phyloP scores from a whole-genome alignment of 805 yeast genomes.

The Kodamaea lidongshanica region DNA sequence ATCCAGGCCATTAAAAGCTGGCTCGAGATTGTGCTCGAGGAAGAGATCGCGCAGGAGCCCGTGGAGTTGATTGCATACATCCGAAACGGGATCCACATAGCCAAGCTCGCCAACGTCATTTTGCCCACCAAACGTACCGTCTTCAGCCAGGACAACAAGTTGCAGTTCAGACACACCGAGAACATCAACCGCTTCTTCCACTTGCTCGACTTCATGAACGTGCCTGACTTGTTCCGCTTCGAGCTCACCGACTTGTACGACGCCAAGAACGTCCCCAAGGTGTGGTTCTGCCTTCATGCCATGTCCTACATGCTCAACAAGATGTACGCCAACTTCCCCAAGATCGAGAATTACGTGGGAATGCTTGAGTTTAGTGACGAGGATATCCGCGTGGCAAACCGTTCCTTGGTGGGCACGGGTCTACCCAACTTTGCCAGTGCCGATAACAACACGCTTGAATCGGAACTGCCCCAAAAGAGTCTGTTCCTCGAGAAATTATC shows the following conservation, averaged over 20 bases:
- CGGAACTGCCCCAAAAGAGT: conserved; percentile 10
- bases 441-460: conserved; percentile 19
- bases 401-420: conserved; percentile 59
- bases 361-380: conserved; percentile 56
- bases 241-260: conserved; percentile 92
- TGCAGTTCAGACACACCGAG: conserved; percentile 88
- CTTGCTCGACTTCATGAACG: conserved; percentile 58
- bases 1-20: conserved; percentile 76
- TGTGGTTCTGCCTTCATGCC: conserved; percentile 89
- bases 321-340: conserved; percentile 48
- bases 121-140: conserved; percentile 56
- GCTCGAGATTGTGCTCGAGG: conserved; percentile 61
- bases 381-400: conserved; percentile 64
- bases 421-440: conserved; percentile 67
- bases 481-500: conserved; percentile 15
- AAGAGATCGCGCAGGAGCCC: conserved; percentile 48
- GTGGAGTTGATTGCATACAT: conserved; percentile 58
- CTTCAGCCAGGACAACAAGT: conserved; percentile 48
- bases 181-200: conserved; percentile 80
- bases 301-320: conserved; percentile 65
- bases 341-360: conserved; percentile 58
- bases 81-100: conserved; percentile 80
- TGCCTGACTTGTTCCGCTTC: conserved; percentile 85
- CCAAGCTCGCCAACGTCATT: conserved; percentile 67
- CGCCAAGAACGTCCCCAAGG: conserved; percentile 86